Conservation (phyloP, 148 eudicot genomes). For the Vaccinium corymbosum region DNA sequence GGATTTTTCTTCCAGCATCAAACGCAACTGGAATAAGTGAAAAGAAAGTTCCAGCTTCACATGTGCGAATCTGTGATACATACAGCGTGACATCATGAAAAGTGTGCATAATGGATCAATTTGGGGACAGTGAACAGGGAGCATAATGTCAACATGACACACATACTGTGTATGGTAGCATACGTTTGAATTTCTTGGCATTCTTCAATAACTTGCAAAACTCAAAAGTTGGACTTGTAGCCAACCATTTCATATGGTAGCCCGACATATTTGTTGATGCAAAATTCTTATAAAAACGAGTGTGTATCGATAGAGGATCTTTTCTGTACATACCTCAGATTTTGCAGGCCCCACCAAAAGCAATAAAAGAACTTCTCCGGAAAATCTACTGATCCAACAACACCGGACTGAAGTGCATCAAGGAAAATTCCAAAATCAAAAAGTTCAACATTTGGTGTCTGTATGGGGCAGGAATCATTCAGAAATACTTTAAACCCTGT, state of each 20-base stretch:
- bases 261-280: not conserved
- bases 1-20: too few relatives aligned
- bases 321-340: not conserved
- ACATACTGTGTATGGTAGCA: not conserved
- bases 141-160: not conserved
- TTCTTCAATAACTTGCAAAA: not conserved
- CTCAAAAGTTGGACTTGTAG: not conserved
- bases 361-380: not conserved
- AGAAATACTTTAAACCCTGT: conserved; percentile 34
- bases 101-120: not conserved
- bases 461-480: conserved; percentile 53
- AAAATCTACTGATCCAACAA: conserved; percentile 11
- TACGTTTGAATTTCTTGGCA: not conserved
- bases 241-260: not conserved
- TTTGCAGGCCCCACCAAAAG: not conserved
- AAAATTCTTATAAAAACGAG: not conserved
- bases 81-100: not conserved
- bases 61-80: not conserved
- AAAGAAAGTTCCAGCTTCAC: not conserved
- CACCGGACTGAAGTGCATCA: conserved; percentile 65
- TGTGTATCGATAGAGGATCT: not conserved
- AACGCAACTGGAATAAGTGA: not conserved
- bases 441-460: conserved; percentile 31
- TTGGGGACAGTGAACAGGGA: not conserved
- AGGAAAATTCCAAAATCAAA: conserved; percentile 91